Evolutionary conservation across 306 rosid genomes (phyloP).

Genomic region (Mimosa pudica): DNA sequence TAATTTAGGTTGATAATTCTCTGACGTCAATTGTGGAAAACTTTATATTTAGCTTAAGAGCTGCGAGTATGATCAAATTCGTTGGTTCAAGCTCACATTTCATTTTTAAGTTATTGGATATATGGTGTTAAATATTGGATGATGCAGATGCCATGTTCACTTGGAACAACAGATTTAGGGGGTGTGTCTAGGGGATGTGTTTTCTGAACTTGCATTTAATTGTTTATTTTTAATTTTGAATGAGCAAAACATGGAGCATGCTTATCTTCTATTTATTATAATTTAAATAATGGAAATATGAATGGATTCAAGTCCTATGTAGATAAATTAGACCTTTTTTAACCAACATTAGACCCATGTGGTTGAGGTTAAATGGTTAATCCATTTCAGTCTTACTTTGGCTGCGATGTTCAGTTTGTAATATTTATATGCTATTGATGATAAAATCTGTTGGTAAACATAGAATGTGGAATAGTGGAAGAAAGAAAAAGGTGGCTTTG

Average conservation of each 20-base stretch:
- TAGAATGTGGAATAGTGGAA: not conserved
- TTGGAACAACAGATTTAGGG: not conserved
- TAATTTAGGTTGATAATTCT: not conserved
- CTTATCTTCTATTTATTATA: too few relatives aligned
- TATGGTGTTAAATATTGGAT: not conserved
- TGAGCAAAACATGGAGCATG: too few relatives aligned
- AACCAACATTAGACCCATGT: not conserved
- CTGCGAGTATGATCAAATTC: not conserved
- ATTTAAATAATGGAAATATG: not conserved
- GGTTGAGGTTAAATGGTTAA: not conserved
- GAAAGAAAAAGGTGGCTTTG: not conserved
- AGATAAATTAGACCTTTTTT: not conserved
- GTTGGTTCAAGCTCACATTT: slow-evolving; percentile 18
- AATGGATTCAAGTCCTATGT: not conserved
- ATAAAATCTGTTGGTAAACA: slow-evolving; percentile 33
- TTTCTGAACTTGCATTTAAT: too few relatives aligned
- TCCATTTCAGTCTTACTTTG: slow-evolving; percentile 29
- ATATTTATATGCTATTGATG: slow-evolving; percentile 42
- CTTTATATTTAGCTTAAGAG: not conserved
- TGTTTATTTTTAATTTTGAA: too few relatives aligned
- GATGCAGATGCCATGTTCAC: not conserved
- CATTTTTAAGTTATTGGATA: not conserved
- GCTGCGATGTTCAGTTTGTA: slow-evolving; percentile 46
- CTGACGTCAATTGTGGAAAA: not conserved
- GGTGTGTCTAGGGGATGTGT: too few relatives aligned